A percentile compares a stretch with the other conserved stretches of the same genome.
Evolutionary conservation across 2,329 filamentous ascomycete genomes (phyloP).

Genomic region (Coccinonectria pachysandricola): DNA sequence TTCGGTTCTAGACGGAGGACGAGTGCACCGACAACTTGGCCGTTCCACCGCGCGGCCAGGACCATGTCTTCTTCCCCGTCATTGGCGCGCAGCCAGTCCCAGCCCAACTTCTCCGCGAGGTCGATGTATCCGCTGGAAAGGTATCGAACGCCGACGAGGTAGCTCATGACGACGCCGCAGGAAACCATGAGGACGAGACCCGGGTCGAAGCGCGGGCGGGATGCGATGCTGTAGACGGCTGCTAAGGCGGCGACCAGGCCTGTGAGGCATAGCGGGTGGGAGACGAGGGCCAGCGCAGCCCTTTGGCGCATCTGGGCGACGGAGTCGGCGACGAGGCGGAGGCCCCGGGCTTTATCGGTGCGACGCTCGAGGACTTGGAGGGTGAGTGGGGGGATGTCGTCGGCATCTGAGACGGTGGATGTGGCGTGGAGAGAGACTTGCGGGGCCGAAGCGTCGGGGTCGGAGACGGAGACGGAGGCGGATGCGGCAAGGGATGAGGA

Average conservation of each 20-base stretch:
- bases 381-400: conserved; percentile 49
- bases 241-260: conserved; percentile 34
- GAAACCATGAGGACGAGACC: conserved; percentile 47
- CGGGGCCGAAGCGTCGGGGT: too few relatives aligned
- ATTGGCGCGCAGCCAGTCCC: conserved; percentile 46
- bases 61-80: conserved; percentile 43
- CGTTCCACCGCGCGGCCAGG: conserved; percentile 57
- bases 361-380: conserved; percentile 46
- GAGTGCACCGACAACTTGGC: conserved; percentile 59
- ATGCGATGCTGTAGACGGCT: conserved; percentile 36
- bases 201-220: conserved; percentile 36
- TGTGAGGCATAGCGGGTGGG: conserved; percentile 47
- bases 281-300: conserved; percentile 52
- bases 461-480: conserved; percentile 36
- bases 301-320: conserved; percentile 71
- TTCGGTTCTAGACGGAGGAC: conserved; percentile 54
- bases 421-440: conserved; percentile 50
- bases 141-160: conserved; percentile 51
- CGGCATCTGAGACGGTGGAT: conserved; percentile 35
- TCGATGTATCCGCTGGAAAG: conserved; percentile 51
- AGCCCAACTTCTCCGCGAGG: conserved; percentile 49
- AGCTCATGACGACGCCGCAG: conserved; percentile 52
- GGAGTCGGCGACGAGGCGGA: conserved; percentile 69
- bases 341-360: conserved; percentile 53
- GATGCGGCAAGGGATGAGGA: conserved; percentile 24